Conservation (phyloP, 192 early-diverging fungal genomes). For the Mortierella hygrophila region DNA sequence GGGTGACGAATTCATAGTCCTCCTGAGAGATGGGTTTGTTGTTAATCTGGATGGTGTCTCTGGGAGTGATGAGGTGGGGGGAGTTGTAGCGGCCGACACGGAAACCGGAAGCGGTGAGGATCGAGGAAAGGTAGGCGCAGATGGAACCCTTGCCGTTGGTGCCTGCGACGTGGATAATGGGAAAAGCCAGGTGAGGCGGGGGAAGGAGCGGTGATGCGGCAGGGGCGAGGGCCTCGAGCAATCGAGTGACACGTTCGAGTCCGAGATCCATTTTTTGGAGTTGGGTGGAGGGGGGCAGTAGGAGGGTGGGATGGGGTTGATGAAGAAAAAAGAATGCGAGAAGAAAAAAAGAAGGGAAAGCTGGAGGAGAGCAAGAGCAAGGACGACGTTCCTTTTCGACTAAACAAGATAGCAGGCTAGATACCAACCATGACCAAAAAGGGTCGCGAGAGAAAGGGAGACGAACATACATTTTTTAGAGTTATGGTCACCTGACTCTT, state of each 20-base stretch:
- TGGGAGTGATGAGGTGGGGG: slow-evolving; percentile 90
- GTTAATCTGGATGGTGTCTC: slow-evolving; percentile 94
- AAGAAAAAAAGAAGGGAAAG: background rate
- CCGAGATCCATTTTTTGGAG: slow-evolving; percentile 65
- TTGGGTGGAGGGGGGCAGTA: background rate
- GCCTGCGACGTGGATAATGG: slow-evolving; percentile 82
- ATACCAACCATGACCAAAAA: background rate
- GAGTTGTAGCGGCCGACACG: slow-evolving; percentile 89
- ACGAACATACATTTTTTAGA: background rate
- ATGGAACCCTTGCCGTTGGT: slow-evolving; percentile 93
- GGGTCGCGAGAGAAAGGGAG: background rate
- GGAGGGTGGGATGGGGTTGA: background rate
- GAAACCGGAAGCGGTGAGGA: slow-evolving; percentile 68
- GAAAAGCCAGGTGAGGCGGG: slow-evolving; percentile 59
- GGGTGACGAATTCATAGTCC: slow-evolving; percentile 82
- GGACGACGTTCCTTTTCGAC: background rate
- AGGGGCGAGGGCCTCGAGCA: slow-evolving; percentile 55
- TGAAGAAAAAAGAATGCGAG: background rate
- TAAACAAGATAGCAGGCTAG: background rate
- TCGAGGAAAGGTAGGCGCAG: slow-evolving; percentile 81
- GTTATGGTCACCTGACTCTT: background rate
- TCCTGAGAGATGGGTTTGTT: slow-evolving; percentile 78
- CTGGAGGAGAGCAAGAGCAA: background rate
- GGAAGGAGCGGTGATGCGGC: background rate
- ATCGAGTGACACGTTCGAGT: slow-evolving; percentile 59